A percentile compares a stretch with the other conserved stretches of the same genome.
Conservation (phyloP, 257 asterid genomes). For the Solanum sparsipilum region DNA sequence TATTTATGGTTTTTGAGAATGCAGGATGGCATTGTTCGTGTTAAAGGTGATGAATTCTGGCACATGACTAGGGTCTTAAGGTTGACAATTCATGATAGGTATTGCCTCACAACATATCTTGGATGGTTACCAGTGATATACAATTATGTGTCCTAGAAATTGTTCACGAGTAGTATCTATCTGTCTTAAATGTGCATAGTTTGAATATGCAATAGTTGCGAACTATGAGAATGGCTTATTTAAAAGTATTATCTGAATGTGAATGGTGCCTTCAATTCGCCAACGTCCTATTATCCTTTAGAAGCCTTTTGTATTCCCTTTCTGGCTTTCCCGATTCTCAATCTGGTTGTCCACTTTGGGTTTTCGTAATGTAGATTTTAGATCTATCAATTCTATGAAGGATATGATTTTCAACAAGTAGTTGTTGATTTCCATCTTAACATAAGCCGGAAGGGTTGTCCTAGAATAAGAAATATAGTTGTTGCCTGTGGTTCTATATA, state of each 20-base stretch:
- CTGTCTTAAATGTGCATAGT: background rate
- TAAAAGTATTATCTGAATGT: background rate
- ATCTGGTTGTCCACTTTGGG: background rate
- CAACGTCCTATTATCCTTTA: background rate
- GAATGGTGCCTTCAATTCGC: background rate
- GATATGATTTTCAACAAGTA: background rate
- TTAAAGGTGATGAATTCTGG: constrained; percentile 92
- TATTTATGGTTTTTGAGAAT: background rate
- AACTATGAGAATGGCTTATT: background rate
- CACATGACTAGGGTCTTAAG: constrained; percentile 90
- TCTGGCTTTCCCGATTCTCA: background rate
- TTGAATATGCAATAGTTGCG: background rate
- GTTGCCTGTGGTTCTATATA: background rate
- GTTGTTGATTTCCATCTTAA: background rate
- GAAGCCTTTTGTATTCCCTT: background rate
- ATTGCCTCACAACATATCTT: background rate
- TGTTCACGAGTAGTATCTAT: background rate
- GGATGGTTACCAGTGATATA: background rate
- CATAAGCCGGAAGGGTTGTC: background rate
- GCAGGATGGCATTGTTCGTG: constrained; percentile 76
- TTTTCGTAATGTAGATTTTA: background rate
- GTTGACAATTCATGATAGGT: constrained; percentile 69
- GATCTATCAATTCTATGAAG: background rate
- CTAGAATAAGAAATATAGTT: background rate
- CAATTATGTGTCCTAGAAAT: background rate